Base-by-base conservation (phyloP, 768 basidiomycete species). In the Cyathus striatus region DNA sequence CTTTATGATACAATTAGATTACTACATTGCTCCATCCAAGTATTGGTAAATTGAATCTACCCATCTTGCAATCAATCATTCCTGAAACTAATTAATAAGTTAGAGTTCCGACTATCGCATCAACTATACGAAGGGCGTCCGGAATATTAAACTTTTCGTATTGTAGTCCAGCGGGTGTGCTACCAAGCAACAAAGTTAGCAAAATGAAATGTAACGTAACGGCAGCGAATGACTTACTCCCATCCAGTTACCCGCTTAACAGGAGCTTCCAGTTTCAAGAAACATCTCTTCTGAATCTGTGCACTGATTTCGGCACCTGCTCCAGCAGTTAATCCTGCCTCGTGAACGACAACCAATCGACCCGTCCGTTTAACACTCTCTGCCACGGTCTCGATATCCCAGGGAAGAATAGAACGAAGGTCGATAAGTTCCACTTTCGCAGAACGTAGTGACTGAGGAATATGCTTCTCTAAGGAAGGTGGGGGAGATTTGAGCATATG, bases 81-180 rank as follows among this genome's bases (percentile, higher is more conserved):
- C 13, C 21, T 38, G 21, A 9, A 46, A 35, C 49, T 43, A 18
- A 16, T 50, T 49, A 90, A 60, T 83, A 95, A 21, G 72, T 62
- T 52, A 95, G 68, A 2, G 91, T 92, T 60, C 93, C 87, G 38
- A 94, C 72, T 9, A 94, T 66, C 18, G 81, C 86, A 55, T 95
- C 92, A 45, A 93, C 59, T 30, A 96, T 70, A 40, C 91, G 76
- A 49, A 97, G 70, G 2, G 85, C 72, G 57, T 96, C 93, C 1
- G 93, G 93, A 53, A 93, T 82, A 63, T 86, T 81, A 63, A 96
- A 95, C 63, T 90, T 93, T 68, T 97, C 93, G 53, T 79, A 96
- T 43, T 86, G 83, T 50, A 96, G 67, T 25, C 79, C 86, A 18
- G 81, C 81, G 2, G 92, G 92, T n/a, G 83, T 79, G 51, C 90